Base-by-base conservation (phyloP, 768 basidiomycete genomes). In the Suillus americanus region DNA sequence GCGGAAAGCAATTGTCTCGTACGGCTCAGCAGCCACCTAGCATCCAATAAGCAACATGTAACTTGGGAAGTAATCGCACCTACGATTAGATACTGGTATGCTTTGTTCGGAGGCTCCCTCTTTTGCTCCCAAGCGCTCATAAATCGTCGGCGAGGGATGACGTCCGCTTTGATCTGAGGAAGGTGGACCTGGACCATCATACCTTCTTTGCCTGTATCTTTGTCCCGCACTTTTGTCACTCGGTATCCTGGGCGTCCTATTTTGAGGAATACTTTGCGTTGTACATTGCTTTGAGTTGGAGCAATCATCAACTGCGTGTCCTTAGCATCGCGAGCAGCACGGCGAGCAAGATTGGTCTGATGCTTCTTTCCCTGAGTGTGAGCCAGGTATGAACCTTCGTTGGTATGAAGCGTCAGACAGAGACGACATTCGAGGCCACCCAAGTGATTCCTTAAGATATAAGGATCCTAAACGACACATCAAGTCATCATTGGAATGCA, bases 351-450 rank as follows among this genome's bases (percentile, higher is more conserved):
- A 75, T 99, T 99, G 6, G 97, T 99, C 76, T 99, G 97, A 75
- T 99, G 97, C 75, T 99, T 99, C 82, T 99, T 99, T 25, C 97
- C 97, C 80, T 99, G 97, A 0, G 97, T 99, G 71, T 99, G 97
- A 0, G 97, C 97, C 56, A 99, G 90, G 76, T 99, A 99, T 18
- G 96, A 97, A 23, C 97, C 97, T 79, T 99, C 97, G 72, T 99
- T 99, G n/a, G 97, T 98, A 79, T 99, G 97, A 14, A 99, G 85
- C 0, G 97, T 99, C 55, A 99, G 80, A 77, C 97, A 99, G 35
- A 99, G 86, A 71, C 97, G 94, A 81, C 97, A 99, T 86, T 99
- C 97, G 48, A 99, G 87, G 10, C 96, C 98, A 48, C 97, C 97
- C 64, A 99, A 86, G 78, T 99, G 97, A 76, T 98, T 99, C 78